phyloP scores from a whole-genome alignment of 345 rosid genomes.

The Heritiera fomes region DNA sequence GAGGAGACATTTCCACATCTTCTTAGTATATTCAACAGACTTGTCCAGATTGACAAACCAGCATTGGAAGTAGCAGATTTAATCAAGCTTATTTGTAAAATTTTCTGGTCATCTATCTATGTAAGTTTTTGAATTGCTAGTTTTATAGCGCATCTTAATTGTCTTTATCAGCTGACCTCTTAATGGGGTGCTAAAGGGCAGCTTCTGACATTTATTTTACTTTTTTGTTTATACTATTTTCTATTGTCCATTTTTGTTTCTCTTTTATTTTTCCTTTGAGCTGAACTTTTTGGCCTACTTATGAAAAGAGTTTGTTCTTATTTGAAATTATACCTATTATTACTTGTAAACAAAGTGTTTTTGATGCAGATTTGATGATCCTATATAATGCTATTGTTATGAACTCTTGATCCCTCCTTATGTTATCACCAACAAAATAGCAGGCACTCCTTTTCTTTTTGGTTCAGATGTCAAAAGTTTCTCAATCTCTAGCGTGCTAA shows the following conservation, averaged over 20 bases:
- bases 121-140: slow-evolving; percentile 49
- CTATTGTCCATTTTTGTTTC: background rate
- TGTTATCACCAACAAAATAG: background rate
- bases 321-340: background rate
- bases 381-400: background rate
- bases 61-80: slow-evolving; percentile 84
- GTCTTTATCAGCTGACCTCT: background rate
- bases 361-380: background rate
- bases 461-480: background rate
- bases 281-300: background rate
- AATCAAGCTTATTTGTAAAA: slow-evolving; percentile 95
- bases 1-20: slow-evolving; percentile 88
- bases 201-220: background rate
- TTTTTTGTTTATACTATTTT: background rate
- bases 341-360: background rate
- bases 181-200: background rate
- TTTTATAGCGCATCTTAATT: slow-evolving; percentile 6
- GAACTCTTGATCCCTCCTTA: background rate
- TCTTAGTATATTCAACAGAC: slow-evolving; percentile 72
- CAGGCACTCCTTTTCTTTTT: background rate
- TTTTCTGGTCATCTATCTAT: slow-evolving; percentile 97
- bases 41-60: slow-evolving; percentile 79
- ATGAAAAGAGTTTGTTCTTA: background rate
- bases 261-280: background rate
- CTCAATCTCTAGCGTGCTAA: background rate